A percentile compares a stretch with the other conserved stretches of the same genome.
Conservation (phyloP, 192 early-diverging fungal genomes). For the Jimgerdemannia flammicorona region DNA sequence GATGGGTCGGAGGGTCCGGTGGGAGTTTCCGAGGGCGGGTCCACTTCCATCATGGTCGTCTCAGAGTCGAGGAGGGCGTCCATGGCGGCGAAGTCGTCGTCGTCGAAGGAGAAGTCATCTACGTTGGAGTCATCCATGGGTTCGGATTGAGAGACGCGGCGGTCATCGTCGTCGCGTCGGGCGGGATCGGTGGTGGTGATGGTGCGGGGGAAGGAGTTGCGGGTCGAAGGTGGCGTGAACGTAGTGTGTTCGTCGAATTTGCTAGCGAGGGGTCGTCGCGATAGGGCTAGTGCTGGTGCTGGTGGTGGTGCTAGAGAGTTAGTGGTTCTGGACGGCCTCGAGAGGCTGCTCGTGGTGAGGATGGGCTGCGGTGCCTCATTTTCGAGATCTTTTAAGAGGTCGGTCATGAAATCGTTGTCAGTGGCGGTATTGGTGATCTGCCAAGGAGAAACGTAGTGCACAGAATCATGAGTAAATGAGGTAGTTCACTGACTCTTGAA, state of each 20-base stretch:
- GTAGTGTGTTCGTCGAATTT: not conserved
- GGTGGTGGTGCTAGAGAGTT: not conserved
- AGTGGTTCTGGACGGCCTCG: not conserved
- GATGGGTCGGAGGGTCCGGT: not conserved
- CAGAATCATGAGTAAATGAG: not conserved
- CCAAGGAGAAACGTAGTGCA: not conserved
- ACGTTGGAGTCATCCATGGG: not conserved
- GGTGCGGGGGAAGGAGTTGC: not conserved
- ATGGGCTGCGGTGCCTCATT: not conserved
- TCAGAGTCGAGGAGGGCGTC: not conserved
- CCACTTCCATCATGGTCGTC: not conserved
- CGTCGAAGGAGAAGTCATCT: not conserved
- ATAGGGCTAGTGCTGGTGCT: not conserved
- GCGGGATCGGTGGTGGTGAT: not conserved
- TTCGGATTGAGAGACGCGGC: not conserved
- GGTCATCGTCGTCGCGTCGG: not conserved
- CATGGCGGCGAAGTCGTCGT: not conserved
- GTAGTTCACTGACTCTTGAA: no score
- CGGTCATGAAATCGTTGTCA: conserved; percentile 3
- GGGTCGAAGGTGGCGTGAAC: not conserved
- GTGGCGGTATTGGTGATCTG: not conserved
- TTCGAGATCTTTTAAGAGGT: not conserved
- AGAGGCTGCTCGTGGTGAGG: not conserved
- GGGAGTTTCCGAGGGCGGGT: not conserved
- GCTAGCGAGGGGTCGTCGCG: not conserved